Percentiles rank a stretch among this genome's conserved stretches.
phyloP scores from a whole-genome alignment of 441 rosid species.

The Jatropha podagrica region DNA sequence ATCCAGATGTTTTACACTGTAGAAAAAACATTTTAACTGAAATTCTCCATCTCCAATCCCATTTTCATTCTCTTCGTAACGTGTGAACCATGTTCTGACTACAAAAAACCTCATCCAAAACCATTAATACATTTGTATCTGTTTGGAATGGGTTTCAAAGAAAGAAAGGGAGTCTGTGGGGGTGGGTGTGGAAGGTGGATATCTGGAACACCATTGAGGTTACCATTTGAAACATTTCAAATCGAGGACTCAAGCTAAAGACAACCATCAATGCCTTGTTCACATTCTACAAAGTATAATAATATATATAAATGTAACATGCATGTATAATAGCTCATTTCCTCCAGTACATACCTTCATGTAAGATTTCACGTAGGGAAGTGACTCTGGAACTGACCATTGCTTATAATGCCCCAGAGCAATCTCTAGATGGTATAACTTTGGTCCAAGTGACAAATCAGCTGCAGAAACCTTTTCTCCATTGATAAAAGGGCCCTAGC shows the following conservation, averaged over 20 bases:
- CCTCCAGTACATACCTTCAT: slow-evolving; percentile 41
- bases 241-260: background rate
- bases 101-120: background rate
- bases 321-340: background rate
- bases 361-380: slow-evolving; percentile 58
- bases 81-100: background rate
- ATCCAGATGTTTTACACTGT: background rate
- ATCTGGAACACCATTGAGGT: background rate
- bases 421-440: slow-evolving; percentile 76
- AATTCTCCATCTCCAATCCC: background rate
- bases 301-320: slow-evolving; percentile 9
- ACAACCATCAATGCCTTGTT: background rate
- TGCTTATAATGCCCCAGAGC: slow-evolving; percentile 80
- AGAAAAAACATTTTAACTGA: background rate
- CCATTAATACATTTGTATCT: background rate
- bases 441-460: slow-evolving; percentile 84
- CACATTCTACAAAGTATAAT: slow-evolving; percentile 2
- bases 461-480: slow-evolving; percentile 68
- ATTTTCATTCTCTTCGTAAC: background rate
- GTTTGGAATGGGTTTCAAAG: no score
- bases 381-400: slow-evolving; percentile 64
- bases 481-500: slow-evolving; percentile 77
- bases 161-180: background rate
- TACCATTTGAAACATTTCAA: background rate
- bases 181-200: no score